Conservation (phyloP, 257 asterid species). For the Salvia hispanica region DNA sequence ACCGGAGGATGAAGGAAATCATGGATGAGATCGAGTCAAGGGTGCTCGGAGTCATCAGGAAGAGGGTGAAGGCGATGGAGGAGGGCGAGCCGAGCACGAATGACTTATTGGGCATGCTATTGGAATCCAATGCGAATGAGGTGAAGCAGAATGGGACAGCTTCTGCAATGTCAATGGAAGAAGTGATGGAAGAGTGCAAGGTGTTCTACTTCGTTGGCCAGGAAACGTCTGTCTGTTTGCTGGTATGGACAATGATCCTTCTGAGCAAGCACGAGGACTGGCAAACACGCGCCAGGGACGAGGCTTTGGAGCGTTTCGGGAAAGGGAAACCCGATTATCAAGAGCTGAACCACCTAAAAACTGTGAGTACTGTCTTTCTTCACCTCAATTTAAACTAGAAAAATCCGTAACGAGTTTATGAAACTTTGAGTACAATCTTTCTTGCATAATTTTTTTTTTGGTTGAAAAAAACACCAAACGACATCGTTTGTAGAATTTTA, state of each 20-base stretch:
- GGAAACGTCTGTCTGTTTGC: constrained; percentile 42
- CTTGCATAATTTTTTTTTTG: no score
- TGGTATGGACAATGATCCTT: constrained; percentile 49
- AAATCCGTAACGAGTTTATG: no score
- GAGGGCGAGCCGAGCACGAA: not conserved
- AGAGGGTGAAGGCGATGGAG: constrained; percentile 28
- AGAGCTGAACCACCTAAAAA: constrained; percentile 38
- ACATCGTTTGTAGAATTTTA: no score
- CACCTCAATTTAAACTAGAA: no score
- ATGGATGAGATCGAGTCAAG: no score
- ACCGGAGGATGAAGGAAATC: not conserved
- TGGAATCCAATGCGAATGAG: constrained; percentile 41
- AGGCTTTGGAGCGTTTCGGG: constrained; percentile 39
- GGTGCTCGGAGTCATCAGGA: constrained; percentile 20
- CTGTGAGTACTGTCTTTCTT: constrained; percentile 25
- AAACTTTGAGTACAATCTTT: no score
- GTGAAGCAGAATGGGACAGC: constrained; percentile 32
- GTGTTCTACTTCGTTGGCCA: constrained; percentile 50
- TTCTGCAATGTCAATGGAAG: constrained; percentile 34
- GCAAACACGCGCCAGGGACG: constrained; percentile 48
- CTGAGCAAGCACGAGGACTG: constrained; percentile 38
- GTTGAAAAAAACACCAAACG: no score
- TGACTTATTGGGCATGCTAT: constrained; percentile 42
- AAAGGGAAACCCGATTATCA: constrained; percentile 30
- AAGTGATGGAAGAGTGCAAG: constrained; percentile 49